phyloP scores from a whole-genome alignment of 2,329 filamentous ascomycete genomes.

The Plectosphaerella cucumerina region DNA sequence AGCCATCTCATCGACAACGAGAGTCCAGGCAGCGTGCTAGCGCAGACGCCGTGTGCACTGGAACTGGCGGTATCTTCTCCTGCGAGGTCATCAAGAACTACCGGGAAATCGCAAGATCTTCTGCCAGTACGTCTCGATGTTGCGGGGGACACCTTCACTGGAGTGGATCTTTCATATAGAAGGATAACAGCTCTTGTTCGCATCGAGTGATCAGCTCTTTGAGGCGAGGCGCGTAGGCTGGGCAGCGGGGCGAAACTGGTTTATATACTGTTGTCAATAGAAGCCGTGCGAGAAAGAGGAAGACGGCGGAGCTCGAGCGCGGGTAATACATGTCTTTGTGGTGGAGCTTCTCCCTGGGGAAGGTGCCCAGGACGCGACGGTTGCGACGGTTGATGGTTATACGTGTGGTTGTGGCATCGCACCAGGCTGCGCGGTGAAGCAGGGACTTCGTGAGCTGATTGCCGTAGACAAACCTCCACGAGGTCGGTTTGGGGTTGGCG shows the following conservation, averaged over 20 bases:
- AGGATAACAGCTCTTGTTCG: no score
- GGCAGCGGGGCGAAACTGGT: no score
- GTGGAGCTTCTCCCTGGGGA: no score
- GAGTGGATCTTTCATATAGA: constrained; percentile 98
- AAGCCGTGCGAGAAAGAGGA: no score
- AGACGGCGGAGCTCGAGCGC: no score
- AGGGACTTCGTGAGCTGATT: not conserved
- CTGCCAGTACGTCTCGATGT: constrained; percentile 87
- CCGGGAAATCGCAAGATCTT: constrained; percentile 74
- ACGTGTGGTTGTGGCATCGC: not conserved
- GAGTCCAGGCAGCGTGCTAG: constrained; percentile 89
- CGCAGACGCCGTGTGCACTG: constrained; percentile 70
- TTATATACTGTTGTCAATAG: no score
- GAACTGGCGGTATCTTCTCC: constrained; percentile 71
- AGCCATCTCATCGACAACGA: constrained; percentile 90
- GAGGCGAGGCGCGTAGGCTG: no score
- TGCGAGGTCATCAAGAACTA: constrained; percentile 76
- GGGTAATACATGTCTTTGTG: no score
- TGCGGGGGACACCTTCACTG: constrained; percentile 74
- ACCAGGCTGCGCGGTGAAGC: not conserved
- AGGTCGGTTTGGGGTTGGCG: no score
- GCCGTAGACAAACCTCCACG: not conserved
- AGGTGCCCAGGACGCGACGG: no score
- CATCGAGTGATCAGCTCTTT: no score
- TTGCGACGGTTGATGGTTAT: not conserved